These are phyloP conservation scores for Parascedosporium putredinis DNA, from an alignment of 2,329 filamentous ascomycete genomes.

Conservation along the genomic window DNA sequence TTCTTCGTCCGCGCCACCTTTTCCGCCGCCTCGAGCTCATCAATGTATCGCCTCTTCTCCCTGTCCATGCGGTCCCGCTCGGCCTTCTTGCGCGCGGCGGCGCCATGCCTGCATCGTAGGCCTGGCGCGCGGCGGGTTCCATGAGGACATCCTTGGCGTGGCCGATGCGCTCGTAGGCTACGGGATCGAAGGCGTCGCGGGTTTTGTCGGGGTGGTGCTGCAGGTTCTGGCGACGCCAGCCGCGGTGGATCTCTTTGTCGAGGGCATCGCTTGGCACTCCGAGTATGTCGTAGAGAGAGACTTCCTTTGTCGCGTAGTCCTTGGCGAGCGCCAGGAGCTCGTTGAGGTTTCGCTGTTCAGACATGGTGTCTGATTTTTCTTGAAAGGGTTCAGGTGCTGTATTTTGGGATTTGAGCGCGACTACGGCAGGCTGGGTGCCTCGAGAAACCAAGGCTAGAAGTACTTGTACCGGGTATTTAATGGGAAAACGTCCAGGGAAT, in stretches of 20 bases:
- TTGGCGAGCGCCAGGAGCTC: constrained; percentile 43
- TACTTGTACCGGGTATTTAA: not conserved
- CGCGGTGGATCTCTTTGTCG: constrained; percentile 67
- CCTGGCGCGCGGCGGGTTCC: constrained; percentile 56
- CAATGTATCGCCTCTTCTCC: constrained; percentile 65
- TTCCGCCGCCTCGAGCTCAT: constrained; percentile 76
- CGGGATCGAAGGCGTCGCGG: constrained; percentile 60
- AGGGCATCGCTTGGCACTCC: constrained; percentile 53
- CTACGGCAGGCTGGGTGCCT: not conserved
- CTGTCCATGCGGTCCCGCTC: constrained; percentile 66
- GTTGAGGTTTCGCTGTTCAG: constrained; percentile 21
- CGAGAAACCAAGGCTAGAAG: not conserved
- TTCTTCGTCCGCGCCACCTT: constrained; percentile 50
- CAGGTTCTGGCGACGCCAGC: constrained; percentile 76
- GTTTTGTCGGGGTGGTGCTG: constrained; percentile 93
- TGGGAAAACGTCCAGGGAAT: not conserved
- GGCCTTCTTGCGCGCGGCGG: constrained; percentile 56
- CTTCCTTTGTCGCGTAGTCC: constrained; percentile 48
- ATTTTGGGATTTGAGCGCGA: not conserved
- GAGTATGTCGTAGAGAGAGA: constrained; percentile 72
- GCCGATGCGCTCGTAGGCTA: constrained; percentile 76
- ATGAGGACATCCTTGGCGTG: constrained; percentile 78
- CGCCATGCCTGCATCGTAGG: constrained; percentile 70
- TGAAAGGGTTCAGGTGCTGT: not conserved
- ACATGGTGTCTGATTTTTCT: constrained; percentile 4